These are phyloP conservation scores for Boletus tylopilopsis DNA, from an alignment of 768 basidiomycete species.

Conservation along the genomic window DNA sequence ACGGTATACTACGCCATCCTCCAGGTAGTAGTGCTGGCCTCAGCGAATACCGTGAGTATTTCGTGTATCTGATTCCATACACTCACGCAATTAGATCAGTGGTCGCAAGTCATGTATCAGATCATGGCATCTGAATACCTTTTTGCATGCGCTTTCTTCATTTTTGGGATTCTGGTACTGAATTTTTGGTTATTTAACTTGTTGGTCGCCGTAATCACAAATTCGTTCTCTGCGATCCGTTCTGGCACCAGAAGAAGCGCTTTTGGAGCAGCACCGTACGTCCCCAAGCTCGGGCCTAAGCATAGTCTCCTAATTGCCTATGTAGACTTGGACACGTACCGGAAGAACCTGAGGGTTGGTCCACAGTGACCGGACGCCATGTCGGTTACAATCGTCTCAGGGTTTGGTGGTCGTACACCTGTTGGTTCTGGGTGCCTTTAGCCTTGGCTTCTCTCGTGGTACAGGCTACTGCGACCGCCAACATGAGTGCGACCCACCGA, in stretches of 20 bases:
- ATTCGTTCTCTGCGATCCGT: conserved; percentile 85
- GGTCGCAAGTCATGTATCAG: conserved; percentile 78
- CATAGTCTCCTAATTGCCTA: neutral
- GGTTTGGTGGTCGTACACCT: conserved; percentile 52
- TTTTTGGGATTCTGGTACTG: conserved; percentile 75
- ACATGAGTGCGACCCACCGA: conserved; percentile 43
- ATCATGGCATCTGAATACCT: conserved; percentile 91
- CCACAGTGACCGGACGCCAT: conserved; percentile 41
- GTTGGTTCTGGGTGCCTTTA: conserved; percentile 72
- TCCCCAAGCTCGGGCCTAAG: neutral
- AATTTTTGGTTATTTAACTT: conserved; percentile 95
- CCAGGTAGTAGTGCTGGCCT: conserved; percentile 82
- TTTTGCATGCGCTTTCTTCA: conserved; percentile 81
- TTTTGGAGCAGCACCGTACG: conserved; percentile 65
- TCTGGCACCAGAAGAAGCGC: conserved; percentile 86
- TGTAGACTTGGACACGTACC: conserved; percentile 36
- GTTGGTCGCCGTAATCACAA: conserved; percentile 93
- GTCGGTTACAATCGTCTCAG: conserved; percentile 47
- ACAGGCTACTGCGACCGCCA: conserved; percentile 64
- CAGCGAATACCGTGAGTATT: conserved; percentile 66
- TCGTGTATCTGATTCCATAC: conserved; percentile 2
- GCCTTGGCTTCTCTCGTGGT: conserved; percentile 67
- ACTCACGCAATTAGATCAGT: conserved; percentile 37
- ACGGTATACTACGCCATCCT: conserved; percentile 79
- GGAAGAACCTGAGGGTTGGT: conserved; percentile 62